phyloP scores from a whole-genome alignment of 805 yeast species.

The Lachancea sp. region DNA sequence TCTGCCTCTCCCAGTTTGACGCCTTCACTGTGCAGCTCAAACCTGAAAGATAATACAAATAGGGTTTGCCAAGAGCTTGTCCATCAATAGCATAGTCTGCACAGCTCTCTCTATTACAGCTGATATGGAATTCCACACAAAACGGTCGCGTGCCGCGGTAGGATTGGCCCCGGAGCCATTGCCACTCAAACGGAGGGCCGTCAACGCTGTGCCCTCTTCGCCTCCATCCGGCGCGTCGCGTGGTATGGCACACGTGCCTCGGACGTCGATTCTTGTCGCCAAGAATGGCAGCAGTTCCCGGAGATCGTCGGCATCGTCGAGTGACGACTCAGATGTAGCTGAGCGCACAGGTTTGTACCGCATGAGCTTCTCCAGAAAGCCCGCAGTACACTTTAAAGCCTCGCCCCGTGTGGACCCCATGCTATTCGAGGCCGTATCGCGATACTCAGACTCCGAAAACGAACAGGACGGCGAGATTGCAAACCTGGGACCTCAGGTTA shows the following conservation, averaged over 20 bases:
- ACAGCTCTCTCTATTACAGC: too few species aligned
- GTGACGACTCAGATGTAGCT: slow-evolving; percentile 1
- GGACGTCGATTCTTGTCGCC: slow-evolving; percentile 1
- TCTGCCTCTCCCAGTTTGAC: slow-evolving; percentile 15
- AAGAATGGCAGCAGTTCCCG: background rate
- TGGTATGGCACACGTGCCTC: slow-evolving; percentile 5
- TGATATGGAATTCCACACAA: slow-evolving; percentile 19
- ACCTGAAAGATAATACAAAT: too few species aligned
- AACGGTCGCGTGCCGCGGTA: slow-evolving; percentile 18
- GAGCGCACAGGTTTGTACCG: background rate
- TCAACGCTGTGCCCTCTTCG: background rate
- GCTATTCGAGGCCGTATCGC: slow-evolving; percentile 7
- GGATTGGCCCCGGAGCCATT: background rate
- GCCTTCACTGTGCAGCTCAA: slow-evolving; percentile 30
- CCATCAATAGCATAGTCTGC: too few species aligned
- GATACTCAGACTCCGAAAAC: slow-evolving; percentile 7
- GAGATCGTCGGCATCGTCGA: background rate
- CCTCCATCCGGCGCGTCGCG: background rate
- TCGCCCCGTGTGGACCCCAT: slow-evolving; percentile 2
- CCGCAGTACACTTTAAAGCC: slow-evolving; percentile 8
- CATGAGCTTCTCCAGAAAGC: slow-evolving; percentile 1
- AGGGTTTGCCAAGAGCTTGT: too few species aligned
- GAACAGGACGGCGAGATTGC: background rate
- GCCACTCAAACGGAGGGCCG: slow-evolving; percentile 5
- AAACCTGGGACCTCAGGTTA: too few species aligned